Base-by-base conservation (phyloP, 495 filamentous ascomycete genomes). In the Thozetella sp. region DNA sequence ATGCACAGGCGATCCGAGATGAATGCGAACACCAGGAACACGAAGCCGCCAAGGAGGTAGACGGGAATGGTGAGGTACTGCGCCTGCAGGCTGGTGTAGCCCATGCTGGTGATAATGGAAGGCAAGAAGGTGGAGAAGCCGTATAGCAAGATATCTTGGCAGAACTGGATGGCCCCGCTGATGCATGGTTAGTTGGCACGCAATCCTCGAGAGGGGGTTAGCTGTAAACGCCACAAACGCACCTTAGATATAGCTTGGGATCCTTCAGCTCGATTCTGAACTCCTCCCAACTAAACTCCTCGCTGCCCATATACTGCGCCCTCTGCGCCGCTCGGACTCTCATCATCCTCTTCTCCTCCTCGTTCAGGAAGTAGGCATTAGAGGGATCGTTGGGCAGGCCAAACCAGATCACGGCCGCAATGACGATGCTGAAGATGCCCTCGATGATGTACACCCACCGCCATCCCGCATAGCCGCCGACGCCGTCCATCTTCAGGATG, bases 401-500 rank as follows among this genome's bases (percentile, higher is more conserved):
- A 70, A 91, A 92, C 27, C 85, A 90, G 9, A 82, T 76, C 1
- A 92, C 26, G 27, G 82, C 51, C 2, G 22, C 88, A n/a, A 92
- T 76, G 20, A 91, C 67, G 50, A 81, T 81, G 17, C 91, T 94
- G 45, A 91, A 2, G 2, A 93, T 75, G 0, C 91, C 91, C 66
- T 93, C 90, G 23, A 90, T 77, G 56, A 85, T 80, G 69, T 91
- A 92, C 24, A 93, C 90, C 90, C 90, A 93, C 2, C 87, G 78
- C 90, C 90, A 93, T 1, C 89, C 89, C 0, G 72, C 71, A 56
- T 84, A 83, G 0, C 87, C 88, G 3, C 85, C 89, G 4, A 89
- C 65, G 3, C 81, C 79, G 58, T 88, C 79, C 87, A 93, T 92
- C 24, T 87, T 76, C 1, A 76, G 77, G 53, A 92, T 90, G 1